Base-by-base conservation (phyloP, 306 rosid species). In the Cucurbita pepo region DNA sequence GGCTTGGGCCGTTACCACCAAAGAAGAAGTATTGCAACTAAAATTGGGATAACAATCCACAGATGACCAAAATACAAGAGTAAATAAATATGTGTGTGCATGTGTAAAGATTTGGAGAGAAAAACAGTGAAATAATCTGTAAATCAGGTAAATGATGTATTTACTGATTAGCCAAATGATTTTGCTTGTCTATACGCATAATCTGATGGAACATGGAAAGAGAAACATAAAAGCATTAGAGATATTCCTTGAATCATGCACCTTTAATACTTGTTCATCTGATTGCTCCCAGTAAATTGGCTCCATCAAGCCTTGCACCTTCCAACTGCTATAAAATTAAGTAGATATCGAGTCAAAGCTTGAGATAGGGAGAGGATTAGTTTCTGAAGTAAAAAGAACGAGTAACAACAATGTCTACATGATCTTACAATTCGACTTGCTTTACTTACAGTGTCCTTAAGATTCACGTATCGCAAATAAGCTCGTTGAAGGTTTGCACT, bases 401-500 rank as follows among this genome's bases (percentile, higher is more conserved):
- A 50, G 54, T 7, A 50, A 13, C 3, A 50, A 65, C 52, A 65
- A 34, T 11, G 19, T 47, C 19, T 47, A 67, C 22, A 7, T 25
- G 44, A 36, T 13, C 18, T 59, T 25, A 50, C 22, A 43, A n/a
- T 56, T 30, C 12, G 69, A 71, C 47, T 18, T 19, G n/a, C 55
- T 58, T 75, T 72, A 83, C 89, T 77, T 86, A 90, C 97, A 2
- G 97, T 85, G 59, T 90, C 87, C 72, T 83, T 85, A 71, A 93
- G 93, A 77, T 93, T 83, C 56, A 93, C 90, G 67, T 82, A 87
- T 16, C 98, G 87, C 53, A 93, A 81, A 83, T 88, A 93, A 30
- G 98, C 98, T 72, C 98, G 86, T 75, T 90, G 98, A 75, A 93
- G 96, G 75, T 93, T 93, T 48, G 98, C 98, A 78, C 80, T 81